phyloP scores from a whole-genome alignment of 805 yeast genomes.

The Ascoidea tarda region DNA sequence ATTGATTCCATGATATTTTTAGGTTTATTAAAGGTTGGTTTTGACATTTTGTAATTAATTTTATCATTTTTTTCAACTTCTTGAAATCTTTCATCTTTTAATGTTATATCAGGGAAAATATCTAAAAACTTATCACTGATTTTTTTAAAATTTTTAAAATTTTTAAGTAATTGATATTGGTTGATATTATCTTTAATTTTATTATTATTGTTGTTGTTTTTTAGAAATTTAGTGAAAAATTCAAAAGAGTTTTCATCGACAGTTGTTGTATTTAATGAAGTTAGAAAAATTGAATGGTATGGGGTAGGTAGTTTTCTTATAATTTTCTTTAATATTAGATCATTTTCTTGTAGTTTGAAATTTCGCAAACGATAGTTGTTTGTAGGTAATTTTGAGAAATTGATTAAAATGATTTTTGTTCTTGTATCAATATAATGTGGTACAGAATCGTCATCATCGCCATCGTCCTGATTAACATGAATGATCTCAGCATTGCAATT shows the following conservation, averaged over 20 bases:
- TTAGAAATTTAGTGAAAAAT: not conserved
- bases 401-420: conserved; percentile 46
- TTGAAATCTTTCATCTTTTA: conserved; percentile 18
- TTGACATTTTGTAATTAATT: conserved; percentile 43
- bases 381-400: conserved; percentile 35
- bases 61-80: conserved; percentile 21
- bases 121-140: conserved; percentile 16
- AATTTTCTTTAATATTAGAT: conserved; percentile 35
- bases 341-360: conserved; percentile 24
- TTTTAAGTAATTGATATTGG: conserved; percentile 2
- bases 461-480: conserved; percentile 36
- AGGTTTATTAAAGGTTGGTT: conserved; percentile 24
- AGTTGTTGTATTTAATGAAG: conserved; percentile 23
- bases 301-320: conserved; percentile 69
- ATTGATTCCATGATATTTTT: conserved; percentile 16
- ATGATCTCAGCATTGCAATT: conserved; percentile 16
- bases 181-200: conserved; percentile 5
- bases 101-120: conserved; percentile 16
- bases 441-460: conserved; percentile 25
- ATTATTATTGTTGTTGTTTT: conserved; percentile 1
- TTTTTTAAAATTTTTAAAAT: conserved; percentile 12
- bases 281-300: conserved; percentile 42
- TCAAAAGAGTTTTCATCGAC: conserved; percentile 11
- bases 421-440: conserved; percentile 47
- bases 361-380: conserved; percentile 15